Conservation (phyloP, 768 basidiomycete species). For the Amanita jacksonii region DNA sequence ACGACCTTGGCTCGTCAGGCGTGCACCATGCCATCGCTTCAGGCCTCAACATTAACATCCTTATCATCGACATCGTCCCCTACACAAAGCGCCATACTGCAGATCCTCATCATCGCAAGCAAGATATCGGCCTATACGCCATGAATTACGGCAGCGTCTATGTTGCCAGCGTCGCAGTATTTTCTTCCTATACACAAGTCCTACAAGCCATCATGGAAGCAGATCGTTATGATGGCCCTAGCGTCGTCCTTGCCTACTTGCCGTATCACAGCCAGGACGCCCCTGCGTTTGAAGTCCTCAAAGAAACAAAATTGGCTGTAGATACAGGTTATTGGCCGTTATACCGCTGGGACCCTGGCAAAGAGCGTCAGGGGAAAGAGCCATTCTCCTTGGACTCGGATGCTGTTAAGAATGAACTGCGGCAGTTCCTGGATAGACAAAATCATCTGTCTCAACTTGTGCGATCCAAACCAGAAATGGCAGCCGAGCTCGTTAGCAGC, state of each 20-base stretch:
- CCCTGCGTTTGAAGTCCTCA: constrained; percentile 81
- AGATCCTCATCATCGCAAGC: constrained; percentile 76
- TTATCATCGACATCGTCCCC: constrained; percentile 88
- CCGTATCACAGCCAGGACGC: constrained; percentile 75
- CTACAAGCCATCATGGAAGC: constrained; percentile 88
- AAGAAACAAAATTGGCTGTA: constrained; percentile 95
- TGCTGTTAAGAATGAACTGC: constrained; percentile 86
- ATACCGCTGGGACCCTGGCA: constrained; percentile 93
- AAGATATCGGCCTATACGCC: constrained; percentile 94
- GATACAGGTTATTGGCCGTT: constrained; percentile 97
- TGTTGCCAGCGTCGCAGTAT: constrained; percentile 91
- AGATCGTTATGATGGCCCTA: constrained; percentile 82
- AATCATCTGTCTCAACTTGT: constrained; percentile 95
- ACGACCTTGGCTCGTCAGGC: constrained; percentile 92
- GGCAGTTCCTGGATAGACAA: constrained; percentile 90
- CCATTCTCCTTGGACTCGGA: constrained; percentile 92
- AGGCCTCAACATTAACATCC: constrained; percentile 85
- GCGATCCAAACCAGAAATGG: constrained; percentile 69
- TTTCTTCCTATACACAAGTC: constrained; percentile 92
- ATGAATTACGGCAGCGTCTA: constrained; percentile 98
- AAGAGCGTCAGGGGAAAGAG: constrained; percentile 65
- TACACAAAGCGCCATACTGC: constrained; percentile 69
- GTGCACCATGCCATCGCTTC: constrained; percentile 92
- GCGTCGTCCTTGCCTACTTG: constrained; percentile 88
- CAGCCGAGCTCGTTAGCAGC: constrained; percentile 73